phyloP scores from a whole-genome alignment of 306 rosid species.

The Cucumis melo region DNA sequence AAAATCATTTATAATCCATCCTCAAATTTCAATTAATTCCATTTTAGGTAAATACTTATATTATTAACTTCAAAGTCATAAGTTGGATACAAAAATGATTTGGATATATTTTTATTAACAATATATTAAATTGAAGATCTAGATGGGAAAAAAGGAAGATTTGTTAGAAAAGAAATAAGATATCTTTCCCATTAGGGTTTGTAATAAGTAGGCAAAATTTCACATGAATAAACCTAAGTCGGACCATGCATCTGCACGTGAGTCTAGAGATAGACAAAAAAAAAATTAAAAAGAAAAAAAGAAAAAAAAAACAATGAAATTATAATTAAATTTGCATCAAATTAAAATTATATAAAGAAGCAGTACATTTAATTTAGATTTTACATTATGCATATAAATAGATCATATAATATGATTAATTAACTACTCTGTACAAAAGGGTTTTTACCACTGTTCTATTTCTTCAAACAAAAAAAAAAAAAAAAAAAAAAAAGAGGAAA shows the following conservation, averaged over 20 bases:
- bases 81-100: no score
- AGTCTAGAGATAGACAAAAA: neutral
- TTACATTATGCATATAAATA: no score
- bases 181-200: conserved; percentile 1
- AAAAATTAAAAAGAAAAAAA: neutral
- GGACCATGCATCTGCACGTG: neutral
- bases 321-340: neutral
- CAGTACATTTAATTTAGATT: neutral
- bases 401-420: no score
- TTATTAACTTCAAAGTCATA: no score
- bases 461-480: neutral
- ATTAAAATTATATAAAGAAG: neutral
- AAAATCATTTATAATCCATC: neutral
- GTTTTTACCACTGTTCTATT: neutral
- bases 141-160: neutral
- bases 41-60: no score
- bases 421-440: conserved; percentile 3
- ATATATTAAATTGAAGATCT: no score
- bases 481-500: neutral
- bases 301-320: neutral
- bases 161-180: neutral
- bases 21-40: neutral
- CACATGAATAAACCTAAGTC: neutral
- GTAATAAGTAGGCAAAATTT: neutral
- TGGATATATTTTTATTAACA: no score